phyloP scores from a whole-genome alignment of 257 asterid species.

The Linaria vulgaris region DNA sequence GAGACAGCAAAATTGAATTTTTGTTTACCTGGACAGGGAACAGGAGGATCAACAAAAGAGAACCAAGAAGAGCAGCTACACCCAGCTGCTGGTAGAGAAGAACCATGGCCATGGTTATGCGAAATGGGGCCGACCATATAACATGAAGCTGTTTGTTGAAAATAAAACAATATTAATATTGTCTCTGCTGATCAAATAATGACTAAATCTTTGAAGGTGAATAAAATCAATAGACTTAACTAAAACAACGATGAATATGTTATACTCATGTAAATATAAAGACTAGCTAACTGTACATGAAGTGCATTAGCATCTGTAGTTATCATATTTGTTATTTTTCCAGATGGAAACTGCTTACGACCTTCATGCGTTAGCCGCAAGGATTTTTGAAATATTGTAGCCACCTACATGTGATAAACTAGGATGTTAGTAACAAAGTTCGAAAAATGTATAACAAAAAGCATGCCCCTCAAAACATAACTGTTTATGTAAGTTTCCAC shows the following conservation, averaged over 20 bases:
- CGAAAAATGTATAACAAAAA: neutral
- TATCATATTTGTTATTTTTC: slow-evolving; percentile 50
- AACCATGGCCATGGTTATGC: slow-evolving; percentile 73
- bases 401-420: slow-evolving; percentile 33
- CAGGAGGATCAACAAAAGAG: slow-evolving; percentile 67
- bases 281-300: slow-evolving; percentile 49
- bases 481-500: neutral
- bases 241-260: slow-evolving; percentile 4
- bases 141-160: slow-evolving; percentile 87
- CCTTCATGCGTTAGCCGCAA: slow-evolving; percentile 49
- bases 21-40: slow-evolving; percentile 95
- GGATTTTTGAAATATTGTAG: slow-evolving; percentile 48
- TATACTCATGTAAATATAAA: neutral
- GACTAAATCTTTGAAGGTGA: neutral
- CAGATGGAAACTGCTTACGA: slow-evolving; percentile 44
- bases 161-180: slow-evolving; percentile 21
- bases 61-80: slow-evolving; percentile 85
- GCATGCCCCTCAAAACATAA: neutral
- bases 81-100: slow-evolving; percentile 94
- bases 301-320: slow-evolving; percentile 81
- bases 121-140: slow-evolving; percentile 90
- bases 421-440: slow-evolving; percentile 8
- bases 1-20: slow-evolving; percentile 14
- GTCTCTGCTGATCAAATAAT: slow-evolving; percentile 14
- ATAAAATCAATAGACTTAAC: no score